Evolutionary conservation across 495 filamentous ascomycete species (phyloP), one percentile per base, ranked within the genome.

Genomic region (Daldinia bambusicola): DNA sequence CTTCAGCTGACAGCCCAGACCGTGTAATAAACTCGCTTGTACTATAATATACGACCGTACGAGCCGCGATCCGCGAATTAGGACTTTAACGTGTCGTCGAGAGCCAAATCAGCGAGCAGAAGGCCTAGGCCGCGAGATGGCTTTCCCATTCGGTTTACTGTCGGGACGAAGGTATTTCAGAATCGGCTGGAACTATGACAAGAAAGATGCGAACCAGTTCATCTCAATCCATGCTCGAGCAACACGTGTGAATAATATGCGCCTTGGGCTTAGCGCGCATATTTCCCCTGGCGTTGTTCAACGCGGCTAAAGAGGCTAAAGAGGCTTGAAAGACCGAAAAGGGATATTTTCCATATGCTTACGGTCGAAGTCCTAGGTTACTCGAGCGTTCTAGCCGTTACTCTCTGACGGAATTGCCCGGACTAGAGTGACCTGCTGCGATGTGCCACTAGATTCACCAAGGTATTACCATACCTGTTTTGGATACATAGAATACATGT

Each of bases 271-370:
- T 70, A 59, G 63, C 66, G 65, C 56, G 48, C 52, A 55, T 61
- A 66, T 22, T 50, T 14, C 72, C 71, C 74, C 62, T 66, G 67
- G 55, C 16, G 43, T 60, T 73, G 61, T 38, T 36, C 61, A 61
- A 69, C 45, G 66, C 75, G 75, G 75, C 72, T 77, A 77, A 77
- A 77, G 75, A 77, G 75, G 75, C 57, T 77, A 77, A 77, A 77
- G 34, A 50, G 62, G 61, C 55, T 65, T 45, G 34, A 53, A 34
- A 59, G 61, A 38, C 61, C 41, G 56, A 64, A 72, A 20, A 60
- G 40, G 69, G 60, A 65, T 36, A 61, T 57, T 59, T 52, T 50
- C 22, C 40, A 43, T 38, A 22, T 57, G 45, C 70, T 62, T 59
- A 69, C 53, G 38, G 40, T 37, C 22, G 31, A 6, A 41, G 16